A percentile compares a stretch with the other conserved stretches of the same genome.
Evolutionary conservation across 805 yeast genomes (phyloP).

Genomic region (Wickerhamiella lipophila): DNA sequence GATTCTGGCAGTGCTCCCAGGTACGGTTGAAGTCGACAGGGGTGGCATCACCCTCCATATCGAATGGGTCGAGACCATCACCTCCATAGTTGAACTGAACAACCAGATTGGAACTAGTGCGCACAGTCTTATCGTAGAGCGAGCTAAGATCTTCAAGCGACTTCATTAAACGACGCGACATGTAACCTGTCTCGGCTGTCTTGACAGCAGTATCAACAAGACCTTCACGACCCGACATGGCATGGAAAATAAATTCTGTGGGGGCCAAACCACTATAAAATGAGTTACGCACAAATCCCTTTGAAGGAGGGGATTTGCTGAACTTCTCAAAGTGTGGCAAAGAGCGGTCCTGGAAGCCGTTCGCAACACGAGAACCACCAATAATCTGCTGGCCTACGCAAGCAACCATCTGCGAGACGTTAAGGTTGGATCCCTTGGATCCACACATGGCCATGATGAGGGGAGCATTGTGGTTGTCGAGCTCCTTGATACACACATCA

Average conservation of each 20-base stretch:
- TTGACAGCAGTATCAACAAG: conserved; percentile 98
- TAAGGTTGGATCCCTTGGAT: conserved; percentile 93
- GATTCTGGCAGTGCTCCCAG: conserved; percentile 81
- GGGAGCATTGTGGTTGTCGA: conserved; percentile 86
- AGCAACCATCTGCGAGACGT: conserved; percentile 99
- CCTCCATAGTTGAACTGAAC: conserved; percentile 98
- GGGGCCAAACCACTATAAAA: conserved; percentile 90
- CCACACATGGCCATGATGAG: conserved; percentile 99
- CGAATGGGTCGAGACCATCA: conserved; percentile 94
- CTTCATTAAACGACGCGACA: conserved; percentile 96
- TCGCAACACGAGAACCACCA: conserved; percentile 97
- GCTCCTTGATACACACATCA: conserved; percentile 87
- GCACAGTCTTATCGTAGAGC: conserved; percentile 84
- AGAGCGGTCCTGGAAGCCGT: conserved; percentile 98
- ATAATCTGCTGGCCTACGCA: conserved; percentile 95
- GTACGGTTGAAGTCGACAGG: conserved; percentile 90
- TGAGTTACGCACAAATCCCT: conserved; percentile 94
- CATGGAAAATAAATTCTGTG: conserved; percentile 94
- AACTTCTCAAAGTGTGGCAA: conserved; percentile 92
- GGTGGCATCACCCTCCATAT: conserved; percentile 97
- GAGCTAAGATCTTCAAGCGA: conserved; percentile 92
- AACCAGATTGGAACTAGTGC: conserved; percentile 91
- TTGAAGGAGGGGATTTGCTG: conserved; percentile 93
- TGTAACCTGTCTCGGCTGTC: conserved; percentile 98
- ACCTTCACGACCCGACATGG: conserved; percentile 99